These are phyloP conservation scores for Aspergillus ochraceoroseus DNA, from an alignment of 2,329 filamentous ascomycete species.

Conservation along the genomic window DNA sequence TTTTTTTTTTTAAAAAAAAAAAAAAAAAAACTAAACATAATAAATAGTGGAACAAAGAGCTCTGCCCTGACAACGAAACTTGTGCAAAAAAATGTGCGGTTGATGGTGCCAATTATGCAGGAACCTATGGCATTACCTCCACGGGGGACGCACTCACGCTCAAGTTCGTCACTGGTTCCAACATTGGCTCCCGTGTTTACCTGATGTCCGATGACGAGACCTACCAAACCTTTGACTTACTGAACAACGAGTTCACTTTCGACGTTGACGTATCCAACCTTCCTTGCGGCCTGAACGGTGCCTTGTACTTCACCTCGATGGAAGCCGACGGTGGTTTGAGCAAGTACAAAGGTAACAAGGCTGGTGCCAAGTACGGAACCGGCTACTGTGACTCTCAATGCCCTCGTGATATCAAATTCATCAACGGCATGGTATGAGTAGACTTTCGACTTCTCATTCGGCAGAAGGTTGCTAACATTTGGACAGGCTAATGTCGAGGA, in stretches of 20 bases:
- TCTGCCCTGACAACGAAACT: conserved; percentile 47
- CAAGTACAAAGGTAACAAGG: conserved; percentile 50
- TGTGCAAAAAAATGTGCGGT: conserved; percentile 55
- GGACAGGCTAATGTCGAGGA: conserved; percentile 50
- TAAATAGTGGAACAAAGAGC: conserved; percentile 41
- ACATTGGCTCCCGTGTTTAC: conserved; percentile 55
- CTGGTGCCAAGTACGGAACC: conserved; percentile 56
- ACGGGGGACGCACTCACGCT: conserved; percentile 48
- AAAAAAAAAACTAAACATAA: conserved; percentile 6
- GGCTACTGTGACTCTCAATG: conserved; percentile 62
- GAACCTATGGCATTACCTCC: conserved; percentile 50
- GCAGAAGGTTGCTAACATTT: conserved; percentile 6
- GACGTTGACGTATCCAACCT: conserved; percentile 65
- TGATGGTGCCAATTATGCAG: conserved; percentile 52
- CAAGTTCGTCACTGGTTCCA: conserved; percentile 44
- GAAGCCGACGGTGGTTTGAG: conserved; percentile 54
- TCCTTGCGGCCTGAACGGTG: conserved; percentile 66
- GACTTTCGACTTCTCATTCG: background rate
- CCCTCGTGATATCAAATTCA: conserved; percentile 45
- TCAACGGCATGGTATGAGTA: conserved; percentile 34
- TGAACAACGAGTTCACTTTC: conserved; percentile 65
- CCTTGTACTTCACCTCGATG: conserved; percentile 61
- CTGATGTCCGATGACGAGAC: conserved; percentile 55
- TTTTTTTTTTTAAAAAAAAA: too few relatives aligned
- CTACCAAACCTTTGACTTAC: conserved; percentile 61